Evolutionary conservation across 345 rosid species (phyloP).

Genomic region (Eutrema heterophyllum): DNA sequence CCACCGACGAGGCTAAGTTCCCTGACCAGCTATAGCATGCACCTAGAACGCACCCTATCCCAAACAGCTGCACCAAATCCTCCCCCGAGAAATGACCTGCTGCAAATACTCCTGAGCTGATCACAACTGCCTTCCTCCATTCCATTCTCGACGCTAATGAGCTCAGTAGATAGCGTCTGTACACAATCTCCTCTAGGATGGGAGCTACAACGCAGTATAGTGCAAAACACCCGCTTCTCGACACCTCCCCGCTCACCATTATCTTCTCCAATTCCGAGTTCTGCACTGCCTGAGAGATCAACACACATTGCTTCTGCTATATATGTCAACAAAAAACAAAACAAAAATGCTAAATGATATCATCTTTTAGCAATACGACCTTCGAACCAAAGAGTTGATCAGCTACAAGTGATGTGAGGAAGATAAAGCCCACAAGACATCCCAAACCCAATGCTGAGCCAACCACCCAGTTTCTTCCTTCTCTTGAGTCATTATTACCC

Average conservation of each 20-base stretch:
- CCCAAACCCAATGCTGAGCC: constrained; percentile 64
- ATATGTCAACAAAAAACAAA: no score
- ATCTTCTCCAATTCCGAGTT: constrained; percentile 54
- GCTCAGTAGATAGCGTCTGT: constrained; percentile 71
- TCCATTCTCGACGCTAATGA: constrained; percentile 54
- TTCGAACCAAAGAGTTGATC: constrained; percentile 40
- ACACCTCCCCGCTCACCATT: constrained; percentile 41
- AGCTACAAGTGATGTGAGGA: constrained; percentile 47
- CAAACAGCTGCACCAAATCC: constrained; percentile 54
- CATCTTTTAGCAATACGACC: constrained; percentile 31
- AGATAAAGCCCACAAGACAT: constrained; percentile 45
- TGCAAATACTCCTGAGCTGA: constrained; percentile 67
- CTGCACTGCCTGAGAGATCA: constrained; percentile 41
- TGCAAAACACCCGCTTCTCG: constrained; percentile 47
- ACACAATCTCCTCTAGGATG: constrained; percentile 64
- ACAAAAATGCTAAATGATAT: constrained; percentile 12
- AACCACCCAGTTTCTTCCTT: constrained; percentile 57
- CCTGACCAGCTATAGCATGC: constrained; percentile 76
- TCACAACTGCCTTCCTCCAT: constrained; percentile 52
- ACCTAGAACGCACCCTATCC: constrained; percentile 68
- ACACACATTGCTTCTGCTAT: background rate
- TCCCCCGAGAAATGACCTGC: constrained; percentile 76
- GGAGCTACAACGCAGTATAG: constrained; percentile 69
- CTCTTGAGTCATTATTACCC: constrained; percentile 1
- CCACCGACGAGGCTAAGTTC: constrained; percentile 53